Conservation (phyloP, 352 stramenopile genomes). For the Pythium rhizo-oryzae region DNA sequence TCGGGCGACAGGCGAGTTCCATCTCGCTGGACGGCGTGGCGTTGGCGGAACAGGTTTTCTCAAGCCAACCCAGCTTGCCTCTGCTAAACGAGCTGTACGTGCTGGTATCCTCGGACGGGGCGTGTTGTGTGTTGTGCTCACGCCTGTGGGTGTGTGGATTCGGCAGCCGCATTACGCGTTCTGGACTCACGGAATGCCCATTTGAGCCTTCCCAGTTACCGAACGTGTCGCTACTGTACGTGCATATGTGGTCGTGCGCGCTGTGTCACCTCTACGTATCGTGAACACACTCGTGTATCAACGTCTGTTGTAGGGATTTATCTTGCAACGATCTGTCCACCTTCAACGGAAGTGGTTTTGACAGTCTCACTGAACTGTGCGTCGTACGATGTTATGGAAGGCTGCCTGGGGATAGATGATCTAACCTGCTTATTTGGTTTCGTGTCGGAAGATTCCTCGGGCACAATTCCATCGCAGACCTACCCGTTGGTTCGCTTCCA, state of each 20-base stretch:
- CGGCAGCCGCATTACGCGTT: neutral
- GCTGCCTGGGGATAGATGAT: too few species aligned
- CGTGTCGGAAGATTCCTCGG: neutral
- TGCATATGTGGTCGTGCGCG: neutral
- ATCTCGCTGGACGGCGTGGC: slow-evolving; percentile 8
- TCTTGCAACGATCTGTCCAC: neutral
- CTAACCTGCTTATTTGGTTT: too few species aligned
- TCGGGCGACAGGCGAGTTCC: neutral
- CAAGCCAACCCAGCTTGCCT: neutral
- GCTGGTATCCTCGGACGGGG: neutral
- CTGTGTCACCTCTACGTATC: neutral
- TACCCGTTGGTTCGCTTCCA: neutral
- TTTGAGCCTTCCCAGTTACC: neutral
- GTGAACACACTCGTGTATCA: neutral
- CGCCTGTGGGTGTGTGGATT: neutral
- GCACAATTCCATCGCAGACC: neutral
- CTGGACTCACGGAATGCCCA: neutral
- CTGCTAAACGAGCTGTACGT: slow-evolving; percentile 7
- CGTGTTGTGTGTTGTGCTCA: neutral
- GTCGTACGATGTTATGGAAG: too few species aligned
- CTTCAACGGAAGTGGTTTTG: slow-evolving; percentile 3
- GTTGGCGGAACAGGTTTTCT: neutral
- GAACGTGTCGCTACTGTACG: neutral
- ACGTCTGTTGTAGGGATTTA: neutral
- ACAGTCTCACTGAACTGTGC: neutral